Percentiles rank a stretch among this genome's conserved stretches.
Evolutionary conservation across 345 rosid genomes (phyloP).

Genomic region (Syzygium oleosum): DNA sequence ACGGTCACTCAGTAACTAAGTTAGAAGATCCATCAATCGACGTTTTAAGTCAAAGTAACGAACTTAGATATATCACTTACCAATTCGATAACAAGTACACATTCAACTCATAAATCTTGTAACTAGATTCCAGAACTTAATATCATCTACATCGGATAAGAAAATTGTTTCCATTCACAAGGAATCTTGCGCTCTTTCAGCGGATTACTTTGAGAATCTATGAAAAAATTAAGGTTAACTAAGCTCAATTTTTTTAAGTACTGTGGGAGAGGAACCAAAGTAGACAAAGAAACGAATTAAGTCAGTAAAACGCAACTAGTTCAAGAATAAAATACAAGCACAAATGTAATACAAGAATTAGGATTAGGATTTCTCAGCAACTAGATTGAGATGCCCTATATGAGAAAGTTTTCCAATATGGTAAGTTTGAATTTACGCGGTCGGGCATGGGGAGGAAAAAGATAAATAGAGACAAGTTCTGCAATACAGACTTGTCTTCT

Average conservation of each 20-base stretch:
- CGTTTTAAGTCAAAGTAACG: not conserved
- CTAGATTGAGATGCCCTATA: not conserved
- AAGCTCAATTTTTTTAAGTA: not conserved
- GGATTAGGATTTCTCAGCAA: not conserved
- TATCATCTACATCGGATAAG: not conserved
- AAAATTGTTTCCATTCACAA: not conserved
- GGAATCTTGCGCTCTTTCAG: not conserved
- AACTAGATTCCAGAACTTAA: not conserved
- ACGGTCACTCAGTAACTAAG: not conserved
- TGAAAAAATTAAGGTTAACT: not conserved
- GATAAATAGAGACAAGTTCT: not conserved
- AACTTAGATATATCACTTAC: not conserved
- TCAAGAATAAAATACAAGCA: not conserved
- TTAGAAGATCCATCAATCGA: not conserved
- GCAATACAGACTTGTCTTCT: not conserved
- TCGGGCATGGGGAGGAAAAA: not conserved
- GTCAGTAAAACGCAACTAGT: not conserved
- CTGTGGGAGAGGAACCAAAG: not conserved
- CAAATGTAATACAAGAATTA: not conserved
- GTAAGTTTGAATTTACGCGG: not conserved
- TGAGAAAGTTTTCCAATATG: not conserved
- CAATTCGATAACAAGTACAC: not conserved
- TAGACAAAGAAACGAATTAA: not conserved
- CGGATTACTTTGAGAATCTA: not conserved
- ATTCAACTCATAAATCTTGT: not conserved